phyloP scores from a whole-genome alignment of 1,139 yeast species.

The Hansenula lynferdii region DNA sequence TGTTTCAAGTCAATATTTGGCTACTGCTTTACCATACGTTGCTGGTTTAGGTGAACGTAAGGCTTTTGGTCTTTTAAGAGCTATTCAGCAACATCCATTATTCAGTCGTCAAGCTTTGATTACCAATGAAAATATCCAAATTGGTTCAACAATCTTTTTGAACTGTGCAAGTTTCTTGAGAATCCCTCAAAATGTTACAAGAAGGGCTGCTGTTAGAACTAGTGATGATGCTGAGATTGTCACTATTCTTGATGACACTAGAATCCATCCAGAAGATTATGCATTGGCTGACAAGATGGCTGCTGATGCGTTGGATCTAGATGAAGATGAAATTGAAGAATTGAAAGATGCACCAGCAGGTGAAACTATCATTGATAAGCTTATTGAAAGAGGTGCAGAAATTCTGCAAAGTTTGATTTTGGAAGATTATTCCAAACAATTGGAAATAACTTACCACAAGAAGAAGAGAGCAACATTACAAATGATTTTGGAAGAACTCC shows the following conservation, averaged over 20 bases:
- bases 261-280: constrained; percentile 98
- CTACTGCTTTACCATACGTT: constrained; percentile 68
- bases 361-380: constrained; percentile 66
- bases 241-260: constrained; percentile 76
- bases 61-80: constrained; percentile 81
- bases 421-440: constrained; percentile 91
- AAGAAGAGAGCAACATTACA: constrained; percentile 79
- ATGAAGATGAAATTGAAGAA: constrained; percentile 88
- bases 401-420: constrained; percentile 80
- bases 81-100: constrained; percentile 71
- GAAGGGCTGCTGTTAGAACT: constrained; percentile 25
- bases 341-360: constrained; percentile 62
- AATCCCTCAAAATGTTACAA: constrained; percentile 60
- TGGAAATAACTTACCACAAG: constrained; percentile 71
- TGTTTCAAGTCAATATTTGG: constrained; percentile 65
- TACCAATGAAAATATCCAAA: constrained; percentile 56
- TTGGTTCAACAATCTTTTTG: constrained; percentile 77
- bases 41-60: constrained; percentile 96
- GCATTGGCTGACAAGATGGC: constrained; percentile 96
- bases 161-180: constrained; percentile 90
- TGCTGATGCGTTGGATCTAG: constrained; percentile 93
- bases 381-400: constrained; percentile 76
- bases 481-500: constrained; percentile 84
- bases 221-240: constrained; percentile 63
- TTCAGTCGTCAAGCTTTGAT: constrained; percentile 67